Evolutionary conservation across 441 rosid genomes (phyloP), one percentile per base, ranked within the genome.

Genomic region (Populus hybrid): DNA sequence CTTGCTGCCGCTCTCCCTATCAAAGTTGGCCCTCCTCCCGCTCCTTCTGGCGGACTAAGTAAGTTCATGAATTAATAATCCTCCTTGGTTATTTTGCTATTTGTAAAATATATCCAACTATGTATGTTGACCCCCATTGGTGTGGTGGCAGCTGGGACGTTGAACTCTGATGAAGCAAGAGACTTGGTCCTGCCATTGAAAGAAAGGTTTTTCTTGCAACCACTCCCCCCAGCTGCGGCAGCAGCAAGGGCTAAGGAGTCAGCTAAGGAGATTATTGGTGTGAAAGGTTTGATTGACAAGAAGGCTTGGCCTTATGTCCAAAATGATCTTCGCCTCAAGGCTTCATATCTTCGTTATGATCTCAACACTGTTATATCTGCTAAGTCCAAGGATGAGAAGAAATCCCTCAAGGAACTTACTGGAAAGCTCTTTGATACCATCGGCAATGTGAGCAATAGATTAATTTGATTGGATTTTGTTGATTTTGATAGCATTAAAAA

Each of bases 301-400:
- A 94, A 92, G 83, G 93, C 94, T 7, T 95, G 97, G 99, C 98
- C n/a, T n/a, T n/a, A n/a, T n/a, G n/a, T n/a, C n/a, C n/a, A n/a
- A n/a, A n/a, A n/a, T n/a, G n/a, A n/a, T n/a, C n/a, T n/a, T n/a
- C n/a, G n/a, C n/a, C n/a, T n/a, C n/a, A n/a, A n/a, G n/a, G n/a
- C n/a, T n/a, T n/a, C n/a, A n/a, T n/a, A n/a, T n/a, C n/a, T n/a
- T n/a, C n/a, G n/a, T n/a, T n/a, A n/a, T n/a, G n/a, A n/a, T n/a
- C n/a, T n/a, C n/a, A n/a, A n/a, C n/a, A n/a, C n/a, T n/a, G n/a
- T n/a, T n/a, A n/a, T n/a, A n/a, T n/a, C n/a, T n/a, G n/a, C n/a
- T n/a, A n/a, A n/a, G n/a, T n/a, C n/a, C n/a, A n/a, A n/a, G n/a
- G n/a, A n/a, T n/a, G n/a, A n/a, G n/a, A n/a, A n/a, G n/a, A n/a